A percentile compares a stretch with the other conserved stretches of the same genome.
Evolutionary conservation across 768 basidiomycete genomes (phyloP).

Genomic region (Ramaria sp.): DNA sequence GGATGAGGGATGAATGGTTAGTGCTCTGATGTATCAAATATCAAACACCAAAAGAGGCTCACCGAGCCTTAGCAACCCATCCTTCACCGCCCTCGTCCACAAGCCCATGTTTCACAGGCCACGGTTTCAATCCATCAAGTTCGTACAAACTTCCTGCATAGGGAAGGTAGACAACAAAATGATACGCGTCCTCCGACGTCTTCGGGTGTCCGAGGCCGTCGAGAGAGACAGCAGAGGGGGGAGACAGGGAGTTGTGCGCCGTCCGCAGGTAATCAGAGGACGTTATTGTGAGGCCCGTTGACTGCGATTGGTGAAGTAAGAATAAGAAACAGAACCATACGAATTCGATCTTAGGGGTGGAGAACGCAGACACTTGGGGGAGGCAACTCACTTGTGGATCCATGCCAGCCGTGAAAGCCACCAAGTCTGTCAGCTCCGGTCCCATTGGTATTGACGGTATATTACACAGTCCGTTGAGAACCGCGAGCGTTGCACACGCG

Average conservation of each 20-base stretch:
- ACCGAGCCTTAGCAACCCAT: conserved; percentile 79
- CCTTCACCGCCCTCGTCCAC: conserved; percentile 61
- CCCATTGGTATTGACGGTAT: conserved; percentile 55
- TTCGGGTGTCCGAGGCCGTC: conserved; percentile 69
- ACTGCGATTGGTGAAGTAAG: background rate
- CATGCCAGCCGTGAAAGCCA: conserved; percentile 75
- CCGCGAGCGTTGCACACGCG: conserved; percentile 92
- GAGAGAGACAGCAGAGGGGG: conserved; percentile 78
- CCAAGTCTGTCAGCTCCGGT: conserved; percentile 57
- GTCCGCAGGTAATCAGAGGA: conserved; percentile 72
- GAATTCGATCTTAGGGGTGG: too few relatives aligned
- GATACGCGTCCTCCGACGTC: conserved; percentile 78
- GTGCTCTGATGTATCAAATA: background rate
- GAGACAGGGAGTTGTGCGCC: conserved; percentile 89
- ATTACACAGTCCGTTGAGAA: conserved; percentile 83
- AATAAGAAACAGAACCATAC: too few relatives aligned
- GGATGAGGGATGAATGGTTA: too few relatives aligned
- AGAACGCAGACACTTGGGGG: background rate
- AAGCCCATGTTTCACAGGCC: conserved; percentile 72
- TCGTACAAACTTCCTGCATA: conserved; percentile 79
- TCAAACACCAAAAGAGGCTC: conserved; percentile 16
- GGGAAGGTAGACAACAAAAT: conserved; percentile 92
- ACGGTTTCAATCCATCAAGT: conserved; percentile 78
- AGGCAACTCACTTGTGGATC: conserved; percentile 46
- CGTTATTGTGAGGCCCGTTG: conserved; percentile 58